A percentile compares a stretch with the other conserved stretches of the same genome.
These are phyloP conservation scores for Exsudoporus floridanus DNA, from an alignment of 1,284 basidiomycete genomes.

Conservation along the genomic window DNA sequence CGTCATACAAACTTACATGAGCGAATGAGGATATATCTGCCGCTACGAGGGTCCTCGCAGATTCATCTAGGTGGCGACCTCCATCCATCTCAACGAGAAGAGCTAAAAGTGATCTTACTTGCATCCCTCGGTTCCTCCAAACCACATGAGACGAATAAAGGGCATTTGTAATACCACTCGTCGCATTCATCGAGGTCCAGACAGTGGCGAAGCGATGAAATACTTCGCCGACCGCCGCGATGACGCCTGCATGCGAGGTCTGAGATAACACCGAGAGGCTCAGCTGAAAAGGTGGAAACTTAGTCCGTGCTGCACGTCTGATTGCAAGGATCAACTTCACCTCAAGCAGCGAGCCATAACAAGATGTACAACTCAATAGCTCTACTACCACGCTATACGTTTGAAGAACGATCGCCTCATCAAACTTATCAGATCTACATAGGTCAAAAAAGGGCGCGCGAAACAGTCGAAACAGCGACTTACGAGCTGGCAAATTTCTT, in stretches of 20 bases:
- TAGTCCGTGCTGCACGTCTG: background rate
- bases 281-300: slow-evolving; percentile 44
- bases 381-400: slow-evolving; percentile 60
- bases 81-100: slow-evolving; percentile 65
- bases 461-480: background rate
- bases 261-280: slow-evolving; percentile 56
- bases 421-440: slow-evolving; percentile 27
- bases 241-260: slow-evolving; percentile 48
- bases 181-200: slow-evolving; percentile 75
- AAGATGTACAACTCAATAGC: slow-evolving; percentile 58
- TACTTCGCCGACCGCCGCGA: slow-evolving; percentile 62
- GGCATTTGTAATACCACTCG: slow-evolving; percentile 51
- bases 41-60: slow-evolving; percentile 56
- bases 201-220: slow-evolving; percentile 65
- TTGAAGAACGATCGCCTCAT: slow-evolving; percentile 40
- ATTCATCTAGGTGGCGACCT: slow-evolving; percentile 50
- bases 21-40: slow-evolving; percentile 59
- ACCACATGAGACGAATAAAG: slow-evolving; percentile 62
- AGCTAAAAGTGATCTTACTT: slow-evolving; percentile 59
- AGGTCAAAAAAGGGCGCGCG: background rate
- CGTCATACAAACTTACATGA: slow-evolving; percentile 46
- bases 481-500: slow-evolving; percentile 49
- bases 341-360: slow-evolving; percentile 66
- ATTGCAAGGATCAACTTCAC: slow-evolving; percentile 39
- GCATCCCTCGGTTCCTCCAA: slow-evolving; percentile 62